A percentile compares a stretch with the other conserved stretches of the same genome.
These are phyloP conservation scores for Digitaria exilis DNA, from an alignment of 202 grass and related monocot genomes.

Conservation along the genomic window DNA sequence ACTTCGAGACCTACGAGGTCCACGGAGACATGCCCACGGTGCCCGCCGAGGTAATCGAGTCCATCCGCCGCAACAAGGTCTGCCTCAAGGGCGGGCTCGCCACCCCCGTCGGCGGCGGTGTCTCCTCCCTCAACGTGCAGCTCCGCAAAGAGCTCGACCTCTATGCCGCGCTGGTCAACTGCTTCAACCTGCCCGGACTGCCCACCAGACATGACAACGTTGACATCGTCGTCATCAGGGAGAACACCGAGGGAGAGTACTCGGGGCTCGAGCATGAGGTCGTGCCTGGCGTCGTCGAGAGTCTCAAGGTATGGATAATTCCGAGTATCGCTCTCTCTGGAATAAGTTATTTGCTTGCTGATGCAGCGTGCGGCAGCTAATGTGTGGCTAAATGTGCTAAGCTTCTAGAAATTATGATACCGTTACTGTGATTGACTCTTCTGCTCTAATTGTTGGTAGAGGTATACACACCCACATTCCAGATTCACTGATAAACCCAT, in stretches of 20 bases:
- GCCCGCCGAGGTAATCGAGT: conserved; percentile 62
- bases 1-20: conserved; percentile 79
- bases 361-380: background rate
- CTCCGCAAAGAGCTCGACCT: conserved; percentile 82
- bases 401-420: background rate
- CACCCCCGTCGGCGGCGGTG: conserved; percentile 72
- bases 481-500: background rate
- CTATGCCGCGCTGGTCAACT: conserved; percentile 76
- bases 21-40: conserved; percentile 72
- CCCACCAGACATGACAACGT: conserved; percentile 81
- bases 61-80: conserved; percentile 82
- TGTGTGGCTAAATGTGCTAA: background rate
- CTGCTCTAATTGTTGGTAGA: background rate
- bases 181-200: conserved; percentile 73
- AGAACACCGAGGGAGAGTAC: conserved; percentile 89
- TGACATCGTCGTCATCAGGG: conserved; percentile 78
- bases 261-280: conserved; percentile 87
- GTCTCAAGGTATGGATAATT: conserved; percentile 64
- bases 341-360: background rate
- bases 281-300: conserved; percentile 75
- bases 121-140: conserved; percentile 76
- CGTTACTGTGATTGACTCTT: background rate
- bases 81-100: conserved; percentile 82
- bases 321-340: background rate
- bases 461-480: background rate